Evolutionary conservation across 345 rosid species (phyloP).

Genomic region (Gossypium sturtianum): DNA sequence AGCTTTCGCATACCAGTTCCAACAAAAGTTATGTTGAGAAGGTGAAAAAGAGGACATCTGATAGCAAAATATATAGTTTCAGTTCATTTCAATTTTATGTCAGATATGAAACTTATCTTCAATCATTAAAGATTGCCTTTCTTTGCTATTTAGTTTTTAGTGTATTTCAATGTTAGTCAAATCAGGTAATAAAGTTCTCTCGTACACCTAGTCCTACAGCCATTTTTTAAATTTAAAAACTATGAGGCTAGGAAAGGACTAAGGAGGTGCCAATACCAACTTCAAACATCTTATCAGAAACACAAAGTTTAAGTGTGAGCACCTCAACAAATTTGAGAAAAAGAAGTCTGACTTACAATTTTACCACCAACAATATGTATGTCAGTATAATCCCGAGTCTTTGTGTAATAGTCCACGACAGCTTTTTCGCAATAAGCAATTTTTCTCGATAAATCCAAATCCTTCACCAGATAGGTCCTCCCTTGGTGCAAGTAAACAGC

Average conservation of each 20-base stretch:
- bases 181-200: background rate
- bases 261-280: background rate
- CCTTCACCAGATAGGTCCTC: constrained; percentile 70
- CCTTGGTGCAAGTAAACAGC: constrained; percentile 92
- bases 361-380: constrained; percentile 72
- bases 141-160: background rate
- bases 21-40: background rate
- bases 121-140: background rate
- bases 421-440: constrained; percentile 64
- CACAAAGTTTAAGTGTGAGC: background rate
- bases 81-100: background rate
- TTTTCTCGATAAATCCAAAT: constrained; percentile 51
- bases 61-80: background rate
- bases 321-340: background rate
- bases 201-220: background rate
- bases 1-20: background rate
- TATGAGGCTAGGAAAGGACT: background rate
- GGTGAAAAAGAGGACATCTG: background rate
- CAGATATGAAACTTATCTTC: background rate
- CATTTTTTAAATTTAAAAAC: background rate
- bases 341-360: constrained; percentile 40
- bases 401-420: constrained; percentile 69
- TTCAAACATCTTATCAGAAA: background rate
- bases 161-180: background rate
- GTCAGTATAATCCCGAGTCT: constrained; percentile 72